Percentiles rank a stretch among this genome's conserved stretches.
Conservation (phyloP, 441 rosid species). For the Arabidopsis lyrata region DNA sequence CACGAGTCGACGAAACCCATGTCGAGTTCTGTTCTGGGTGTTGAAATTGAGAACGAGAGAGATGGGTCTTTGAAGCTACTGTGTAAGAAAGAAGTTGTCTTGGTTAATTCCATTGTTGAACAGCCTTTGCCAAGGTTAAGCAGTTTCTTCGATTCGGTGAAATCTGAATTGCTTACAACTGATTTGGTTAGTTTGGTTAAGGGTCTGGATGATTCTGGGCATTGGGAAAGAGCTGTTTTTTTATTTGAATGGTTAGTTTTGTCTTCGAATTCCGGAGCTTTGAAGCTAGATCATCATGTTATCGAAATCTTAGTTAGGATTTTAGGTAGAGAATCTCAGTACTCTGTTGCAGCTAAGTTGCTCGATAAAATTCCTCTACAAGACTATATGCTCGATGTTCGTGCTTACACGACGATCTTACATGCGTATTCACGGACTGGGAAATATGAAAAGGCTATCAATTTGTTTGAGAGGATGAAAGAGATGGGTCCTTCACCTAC, state of each 20-base stretch:
- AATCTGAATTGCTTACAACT: constrained; percentile 57
- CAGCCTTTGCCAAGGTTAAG: constrained; percentile 57
- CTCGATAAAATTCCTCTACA: constrained; percentile 70
- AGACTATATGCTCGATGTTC: constrained; percentile 66
- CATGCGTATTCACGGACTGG: constrained; percentile 69
- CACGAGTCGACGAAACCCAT: constrained; percentile 49
- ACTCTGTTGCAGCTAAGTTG: constrained; percentile 70
- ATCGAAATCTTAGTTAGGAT: constrained; percentile 70
- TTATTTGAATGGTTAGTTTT: constrained; percentile 74
- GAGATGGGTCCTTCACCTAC: constrained; percentile 73
- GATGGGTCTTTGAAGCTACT: constrained; percentile 55
- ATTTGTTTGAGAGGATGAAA: constrained; percentile 70
- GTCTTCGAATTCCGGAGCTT: constrained; percentile 42
- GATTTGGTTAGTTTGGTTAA: constrained; percentile 72
- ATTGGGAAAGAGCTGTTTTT: constrained; percentile 71
- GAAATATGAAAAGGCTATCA: constrained; percentile 64
- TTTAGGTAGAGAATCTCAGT: constrained; percentile 83
- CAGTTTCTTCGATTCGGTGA: constrained; percentile 58
- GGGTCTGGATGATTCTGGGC: constrained; percentile 65
- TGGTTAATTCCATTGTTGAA: constrained; percentile 59
- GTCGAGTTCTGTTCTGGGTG: constrained; percentile 41
- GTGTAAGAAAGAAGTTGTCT: constrained; percentile 56
- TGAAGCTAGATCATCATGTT: constrained; percentile 60
- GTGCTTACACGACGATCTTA: constrained; percentile 77
- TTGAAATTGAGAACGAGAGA: constrained; percentile 41